These are phyloP conservation scores for Cicer bijugum DNA, from an alignment of 306 rosid genomes.

Conservation along the genomic window DNA sequence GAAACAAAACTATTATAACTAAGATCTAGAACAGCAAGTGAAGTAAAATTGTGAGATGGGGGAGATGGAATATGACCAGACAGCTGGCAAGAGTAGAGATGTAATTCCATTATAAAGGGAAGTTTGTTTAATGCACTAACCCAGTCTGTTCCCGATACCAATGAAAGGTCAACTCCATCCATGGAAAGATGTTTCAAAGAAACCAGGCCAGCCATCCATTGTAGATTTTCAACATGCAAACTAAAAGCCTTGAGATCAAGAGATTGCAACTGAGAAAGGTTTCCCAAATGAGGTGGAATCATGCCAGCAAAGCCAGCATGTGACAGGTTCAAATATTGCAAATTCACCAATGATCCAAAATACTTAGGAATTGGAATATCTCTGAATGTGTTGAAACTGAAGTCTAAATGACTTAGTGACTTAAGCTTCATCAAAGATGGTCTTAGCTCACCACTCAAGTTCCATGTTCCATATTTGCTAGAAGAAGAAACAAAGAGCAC, in stretches of 20 bases:
- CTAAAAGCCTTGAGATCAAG: constrained; percentile 41
- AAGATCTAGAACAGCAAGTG: constrained; percentile 50
- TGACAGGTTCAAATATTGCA: constrained; percentile 57
- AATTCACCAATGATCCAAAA: constrained; percentile 48
- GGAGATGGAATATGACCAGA: constrained; percentile 43
- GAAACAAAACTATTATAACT: constrained; percentile 40
- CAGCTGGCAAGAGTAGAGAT: background rate
- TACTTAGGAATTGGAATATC: constrained; percentile 42
- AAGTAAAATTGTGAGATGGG: constrained; percentile 45
- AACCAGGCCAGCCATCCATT: constrained; percentile 48
- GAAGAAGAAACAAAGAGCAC: background rate
- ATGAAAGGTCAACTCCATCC: constrained; percentile 50
- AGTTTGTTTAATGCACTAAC: constrained; percentile 41
- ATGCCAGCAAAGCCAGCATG: constrained; percentile 44
- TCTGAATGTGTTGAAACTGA: constrained; percentile 54
- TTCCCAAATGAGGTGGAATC: constrained; percentile 50
- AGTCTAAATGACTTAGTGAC: constrained; percentile 53
- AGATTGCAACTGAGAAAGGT: constrained; percentile 50
- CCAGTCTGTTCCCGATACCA: constrained; percentile 42
- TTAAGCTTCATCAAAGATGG: constrained; percentile 51
- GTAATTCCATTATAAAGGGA: constrained; percentile 47
- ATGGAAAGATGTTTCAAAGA: constrained; percentile 53
- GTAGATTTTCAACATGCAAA: constrained; percentile 34
- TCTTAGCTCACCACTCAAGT: constrained; percentile 52
- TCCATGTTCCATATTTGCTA: constrained; percentile 44